A percentile compares a stretch with the other conserved stretches of the same genome.
Evolutionary conservation across 2,329 filamentous ascomycete genomes (phyloP).

Genomic region (Mycosphaerella arachidis): DNA sequence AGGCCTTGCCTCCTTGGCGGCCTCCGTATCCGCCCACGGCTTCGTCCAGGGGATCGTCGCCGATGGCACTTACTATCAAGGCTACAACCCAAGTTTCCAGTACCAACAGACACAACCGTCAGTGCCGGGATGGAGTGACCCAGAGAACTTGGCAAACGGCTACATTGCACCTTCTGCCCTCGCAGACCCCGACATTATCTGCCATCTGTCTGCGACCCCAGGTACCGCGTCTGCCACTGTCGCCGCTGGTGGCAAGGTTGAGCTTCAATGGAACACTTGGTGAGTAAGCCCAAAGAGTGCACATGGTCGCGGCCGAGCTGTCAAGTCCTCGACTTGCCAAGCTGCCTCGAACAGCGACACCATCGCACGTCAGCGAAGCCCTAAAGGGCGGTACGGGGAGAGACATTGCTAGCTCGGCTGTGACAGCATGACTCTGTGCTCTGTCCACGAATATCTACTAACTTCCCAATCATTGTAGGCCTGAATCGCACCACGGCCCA

Average conservation of each 20-base stretch:
- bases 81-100: slow-evolving; percentile 42
- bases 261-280: slow-evolving; percentile 40
- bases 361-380: too few species aligned
- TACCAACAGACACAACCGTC: slow-evolving; percentile 34
- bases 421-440: too few species aligned
- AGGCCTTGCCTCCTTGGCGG: slow-evolving; percentile 30
- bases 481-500: slow-evolving; percentile 59
- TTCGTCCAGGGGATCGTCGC: slow-evolving; percentile 43
- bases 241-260: slow-evolving; percentile 55
- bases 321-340: too few species aligned
- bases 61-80: slow-evolving; percentile 45
- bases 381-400: too few species aligned
- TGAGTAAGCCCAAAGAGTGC: too few species aligned
- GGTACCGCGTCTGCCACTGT: slow-evolving; percentile 52
- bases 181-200: slow-evolving; percentile 27
- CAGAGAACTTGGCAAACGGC: slow-evolving; percentile 40
- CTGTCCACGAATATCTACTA: too few species aligned
- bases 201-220: slow-evolving; percentile 53
- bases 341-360: too few species aligned
- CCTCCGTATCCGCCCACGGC: slow-evolving; percentile 45
- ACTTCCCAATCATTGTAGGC: slow-evolving; percentile 24
- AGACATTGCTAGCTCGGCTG: too few species aligned
- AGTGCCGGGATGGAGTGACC: slow-evolving; percentile 53
- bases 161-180: slow-evolving; percentile 27
- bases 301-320: too few species aligned